Evolutionary conservation across 2,329 filamentous ascomycete species (phyloP), one percentile per base, ranked within the genome.

Genomic region (Elsinoe batatas): DNA sequence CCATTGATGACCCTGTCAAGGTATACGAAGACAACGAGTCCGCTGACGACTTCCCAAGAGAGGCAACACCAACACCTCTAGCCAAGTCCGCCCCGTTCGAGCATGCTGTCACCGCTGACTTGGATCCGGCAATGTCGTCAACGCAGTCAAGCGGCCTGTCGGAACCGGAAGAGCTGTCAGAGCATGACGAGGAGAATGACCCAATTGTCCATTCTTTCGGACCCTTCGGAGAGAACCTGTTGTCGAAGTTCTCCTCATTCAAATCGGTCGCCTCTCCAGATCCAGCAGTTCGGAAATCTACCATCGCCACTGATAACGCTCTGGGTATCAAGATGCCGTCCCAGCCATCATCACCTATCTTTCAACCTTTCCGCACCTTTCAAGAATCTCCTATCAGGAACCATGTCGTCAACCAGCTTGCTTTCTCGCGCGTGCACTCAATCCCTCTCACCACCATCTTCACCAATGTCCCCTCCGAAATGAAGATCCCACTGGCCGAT

Each of bases 401-500:
- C 70, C 93, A 98, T 67, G 83, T 95, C 59, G 80, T 93, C 68
- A 97, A 97, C 71, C 93, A 98, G 72, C 81, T 98, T 30, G 93
- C 93, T 32, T 98, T 88, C 71, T 96, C 93, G 1, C 87, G 91
- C 26, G 78, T 97, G 5, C 91, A 91, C 13, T 95, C 91, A 0
- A 93, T 89, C 22, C 91, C 93, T 3, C 78, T 97, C 49, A 94
- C 91, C 1, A 87, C 85, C 50, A 93, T 98, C 57, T 78, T 96
- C 74, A 85, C 82, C 68, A 88, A 95, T 66, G 82, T 98, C 11
- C 93, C 93, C n/a, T 65, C 71, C 22, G 73, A 77, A 59, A 63
- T 66, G 62, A 60, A 63, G 26, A 65, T 63, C 53, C 62, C 64
- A 6, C 62, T 61, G 13, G 33, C 33, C 11, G 61, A 64, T 47